Conservation (phyloP, 2,329 filamentous ascomycete genomes). For the Aspergillus oerlinghausenensis region DNA sequence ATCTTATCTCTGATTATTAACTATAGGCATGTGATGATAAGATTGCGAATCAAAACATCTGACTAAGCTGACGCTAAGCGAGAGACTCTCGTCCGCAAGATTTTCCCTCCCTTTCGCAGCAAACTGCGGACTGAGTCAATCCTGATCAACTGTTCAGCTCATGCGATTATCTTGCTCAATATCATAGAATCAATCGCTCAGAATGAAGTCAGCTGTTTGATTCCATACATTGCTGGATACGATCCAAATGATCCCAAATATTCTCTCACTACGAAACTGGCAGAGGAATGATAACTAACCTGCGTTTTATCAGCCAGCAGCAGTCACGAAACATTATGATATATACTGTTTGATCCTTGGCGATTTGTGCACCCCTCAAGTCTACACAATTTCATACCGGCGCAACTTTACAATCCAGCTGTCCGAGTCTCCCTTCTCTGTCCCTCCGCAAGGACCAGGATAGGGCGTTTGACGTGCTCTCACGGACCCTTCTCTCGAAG, state of each 20-base stretch:
- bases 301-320: not conserved
- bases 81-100: not conserved
- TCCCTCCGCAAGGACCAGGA: not conserved
- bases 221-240: not conserved
- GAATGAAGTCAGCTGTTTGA: not conserved
- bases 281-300: not conserved
- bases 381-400: not conserved
- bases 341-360: not conserved
- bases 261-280: not conserved
- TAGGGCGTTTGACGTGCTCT: constrained; percentile 7
- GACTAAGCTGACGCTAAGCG: constrained; percentile 5
- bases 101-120: not conserved
- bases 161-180: not conserved
- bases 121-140: not conserved
- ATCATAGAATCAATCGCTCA: not conserved
- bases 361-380: no score
- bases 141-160: not conserved
- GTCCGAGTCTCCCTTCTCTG: constrained; percentile 20
- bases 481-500: constrained; percentile 32
- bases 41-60: not conserved
- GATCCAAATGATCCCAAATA: not conserved
- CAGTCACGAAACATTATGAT: not conserved
- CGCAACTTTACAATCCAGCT: constrained; percentile 35
- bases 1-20: not conserved
- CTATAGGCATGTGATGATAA: constrained; percentile 3